Evolutionary conservation across 345 rosid genomes (phyloP), one percentile per base, ranked within the genome.

Genomic region (Camelina laxa): DNA sequence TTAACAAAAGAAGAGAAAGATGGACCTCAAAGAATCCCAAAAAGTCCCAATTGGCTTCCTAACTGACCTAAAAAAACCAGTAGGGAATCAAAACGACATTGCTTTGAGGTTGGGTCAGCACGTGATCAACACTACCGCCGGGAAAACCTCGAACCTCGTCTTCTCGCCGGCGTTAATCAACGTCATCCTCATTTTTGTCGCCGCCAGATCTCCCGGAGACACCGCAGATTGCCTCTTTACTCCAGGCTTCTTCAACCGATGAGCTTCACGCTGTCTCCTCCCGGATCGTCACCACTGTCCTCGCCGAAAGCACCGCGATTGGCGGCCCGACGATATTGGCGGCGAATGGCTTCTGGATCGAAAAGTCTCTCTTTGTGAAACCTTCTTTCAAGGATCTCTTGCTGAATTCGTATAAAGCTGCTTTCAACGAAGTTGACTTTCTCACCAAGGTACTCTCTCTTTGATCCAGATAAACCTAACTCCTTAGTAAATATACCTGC

Each of bases 161-260:
- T 85, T 83, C 82, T 89, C 91, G 51, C 93, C 97, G 42, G 84
- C 84, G 60, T 87, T 92, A 54, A 74, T 89, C 75, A 84, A 82
- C 55, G 87, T 86, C 31, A 75, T 85, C 39, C 87, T 92, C 57
- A 80, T 92, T 81, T 60, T 88, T 51, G 78, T 88, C 73, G 86
- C 89, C 51, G 79, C 91, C 48, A 90, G 82, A 19, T 17, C 10
- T 39, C 53, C 6, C 79, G 91, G 87, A 7, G 21, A 86, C 51
- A 84, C 89, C 9, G 82, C 82, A 85, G 73, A 79, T 90, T 65
- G 83, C 86, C 73, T 85, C 88, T 21, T 87, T 87, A 82, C 91
- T 92, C 74, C 76, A 73, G 24, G 78, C 91, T 55, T 80, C 86
- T 65, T 83, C 91, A 65, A 66, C 3, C 41, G 85, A 87, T 42